phyloP scores from a whole-genome alignment of 371 early-diverging fungal species.

The Lichtheimia ramosa region DNA sequence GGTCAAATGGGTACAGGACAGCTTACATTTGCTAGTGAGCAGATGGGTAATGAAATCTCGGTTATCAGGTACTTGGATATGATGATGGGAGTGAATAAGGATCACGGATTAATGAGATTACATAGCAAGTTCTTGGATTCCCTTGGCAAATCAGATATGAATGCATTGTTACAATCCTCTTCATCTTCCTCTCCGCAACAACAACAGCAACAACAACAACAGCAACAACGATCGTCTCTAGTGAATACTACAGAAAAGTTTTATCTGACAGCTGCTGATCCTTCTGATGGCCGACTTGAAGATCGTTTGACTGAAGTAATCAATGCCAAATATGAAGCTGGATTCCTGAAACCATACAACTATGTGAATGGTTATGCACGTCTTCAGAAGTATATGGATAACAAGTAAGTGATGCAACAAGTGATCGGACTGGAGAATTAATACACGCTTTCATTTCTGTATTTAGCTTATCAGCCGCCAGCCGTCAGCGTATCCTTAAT shows the following conservation, averaged over 20 bases:
- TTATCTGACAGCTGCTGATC: slow-evolving; percentile 88
- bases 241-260: slow-evolving; percentile 63
- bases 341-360: slow-evolving; percentile 91
- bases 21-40: slow-evolving; percentile 72
- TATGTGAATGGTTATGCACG: slow-evolving; percentile 90
- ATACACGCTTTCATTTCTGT: neutral
- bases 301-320: slow-evolving; percentile 88
- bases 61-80: slow-evolving; percentile 55
- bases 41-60: slow-evolving; percentile 78
- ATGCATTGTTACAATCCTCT: neutral
- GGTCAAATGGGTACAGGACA: slow-evolving; percentile 58
- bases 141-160: slow-evolving; percentile 30
- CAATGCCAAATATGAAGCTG: slow-evolving; percentile 92
- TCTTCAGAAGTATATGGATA: slow-evolving; percentile 89
- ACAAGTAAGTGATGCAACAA: slow-evolving; percentile 55
- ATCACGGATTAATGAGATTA: neutral
- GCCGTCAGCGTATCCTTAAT: slow-evolving; percentile 77
- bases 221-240: neutral
- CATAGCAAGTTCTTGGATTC: slow-evolving; percentile 66
- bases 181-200: neutral
- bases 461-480: slow-evolving; percentile 68
- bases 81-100: neutral
- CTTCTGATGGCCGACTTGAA: slow-evolving; percentile 77
- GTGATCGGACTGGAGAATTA: neutral
- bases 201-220: slow-evolving; percentile 6